Conservation (phyloP, 306 rosid species). For the Ziziphus jujuba region DNA sequence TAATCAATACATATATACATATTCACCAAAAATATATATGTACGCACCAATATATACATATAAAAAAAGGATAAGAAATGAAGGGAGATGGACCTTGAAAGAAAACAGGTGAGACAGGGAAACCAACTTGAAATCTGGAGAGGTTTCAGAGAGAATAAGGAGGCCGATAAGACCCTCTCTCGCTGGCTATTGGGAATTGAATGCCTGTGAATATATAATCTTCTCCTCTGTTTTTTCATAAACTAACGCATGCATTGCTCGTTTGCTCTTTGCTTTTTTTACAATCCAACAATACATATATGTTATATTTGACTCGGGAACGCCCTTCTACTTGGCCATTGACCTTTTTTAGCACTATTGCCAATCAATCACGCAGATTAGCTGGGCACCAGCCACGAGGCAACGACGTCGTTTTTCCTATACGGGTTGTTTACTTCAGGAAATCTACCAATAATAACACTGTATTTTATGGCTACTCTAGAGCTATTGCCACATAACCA, state of each 20-base stretch:
- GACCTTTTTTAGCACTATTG: no score
- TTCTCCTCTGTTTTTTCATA: neutral
- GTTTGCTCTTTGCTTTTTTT: neutral
- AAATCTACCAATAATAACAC: no score
- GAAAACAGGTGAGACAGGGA: neutral
- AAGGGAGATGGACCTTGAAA: conserved; percentile 8
- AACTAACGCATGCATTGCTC: conserved; percentile 3
- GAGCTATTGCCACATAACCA: no score
- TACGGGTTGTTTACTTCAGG: no score
- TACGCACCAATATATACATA: no score
- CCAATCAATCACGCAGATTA: no score
- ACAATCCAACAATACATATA: neutral
- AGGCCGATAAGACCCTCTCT: neutral
- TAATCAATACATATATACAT: neutral
- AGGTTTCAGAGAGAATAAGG: neutral
- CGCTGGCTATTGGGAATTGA: neutral
- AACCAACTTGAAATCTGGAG: neutral
- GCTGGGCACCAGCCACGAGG: no score
- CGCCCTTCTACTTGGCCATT: neutral
- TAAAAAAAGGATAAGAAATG: neutral
- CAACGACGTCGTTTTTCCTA: no score
- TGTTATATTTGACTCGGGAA: neutral
- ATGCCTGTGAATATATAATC: neutral
- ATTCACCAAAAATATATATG: no score
- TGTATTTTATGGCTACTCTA: no score